Evolutionary conservation across 2,329 filamentous ascomycete species (phyloP), one percentile per base, ranked within the genome.

Genomic region (Cordyceps cicadae): DNA sequence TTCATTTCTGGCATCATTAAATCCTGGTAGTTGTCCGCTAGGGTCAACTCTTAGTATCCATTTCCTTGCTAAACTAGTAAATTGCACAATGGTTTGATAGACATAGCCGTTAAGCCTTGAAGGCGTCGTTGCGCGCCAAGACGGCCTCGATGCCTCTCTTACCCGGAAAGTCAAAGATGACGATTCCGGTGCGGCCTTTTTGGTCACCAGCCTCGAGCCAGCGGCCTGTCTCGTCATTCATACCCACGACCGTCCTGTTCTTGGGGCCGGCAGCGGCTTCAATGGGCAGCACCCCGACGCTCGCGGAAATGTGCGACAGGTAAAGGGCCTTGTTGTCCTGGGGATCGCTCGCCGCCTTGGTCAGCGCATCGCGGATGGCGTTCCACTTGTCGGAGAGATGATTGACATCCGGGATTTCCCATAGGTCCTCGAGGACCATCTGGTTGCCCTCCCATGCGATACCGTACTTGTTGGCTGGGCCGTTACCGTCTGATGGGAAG

Each of bases 141-240:
- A 81, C 71, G 24, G 70, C 72, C 32, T 77, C 71, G 43, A 81
- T 72, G 34, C 78, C 69, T 52, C 68, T 70, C 63, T 67, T 69
- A 3, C 79, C 79, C 0, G 78, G 78, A 53, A 81, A 81, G 62
- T 81, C 79, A 2, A 77, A 70, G 64, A 81, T 80, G 41, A 81
- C 71, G 9, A 81, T 69, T 12, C 79, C 79, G 1, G 76, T 74
- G 26, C 74, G 69, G 9, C 70, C 69, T 3, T n/a, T 68, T 3
- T 66, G 68, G 5, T 65, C 60, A 9, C 64, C 65, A 6, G 65
- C 60, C 37, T 70, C 67, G 43, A 80, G 69, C 74, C 76, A 80
- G 63, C 69, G 68, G 37, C 77, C 77, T 39, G 77, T 79, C 69
- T 75, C 73, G 64, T 80, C 78, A 60, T 81, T 81, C 71, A 81